Percentiles rank a stretch among this genome's conserved stretches.
phyloP scores from a whole-genome alignment of 345 rosid species.

The Hypericum androsaemum region DNA sequence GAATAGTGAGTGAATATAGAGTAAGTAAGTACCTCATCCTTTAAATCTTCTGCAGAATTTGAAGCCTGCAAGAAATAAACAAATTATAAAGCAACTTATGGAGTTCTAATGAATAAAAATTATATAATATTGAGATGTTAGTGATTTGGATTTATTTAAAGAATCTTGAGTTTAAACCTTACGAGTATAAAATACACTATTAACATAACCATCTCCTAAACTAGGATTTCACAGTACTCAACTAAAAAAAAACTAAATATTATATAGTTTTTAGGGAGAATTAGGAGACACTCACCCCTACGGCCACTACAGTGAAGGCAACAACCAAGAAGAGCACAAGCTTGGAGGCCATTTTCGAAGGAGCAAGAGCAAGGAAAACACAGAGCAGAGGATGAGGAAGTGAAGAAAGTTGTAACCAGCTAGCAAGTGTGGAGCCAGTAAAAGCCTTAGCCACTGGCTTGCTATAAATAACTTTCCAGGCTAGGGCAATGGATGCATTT shows the following conservation, averaged over 20 bases:
- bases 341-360: conserved; percentile 29
- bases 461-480: not conserved
- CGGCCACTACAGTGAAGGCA: conserved; percentile 20
- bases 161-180: too few relatives aligned
- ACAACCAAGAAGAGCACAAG: conserved; percentile 18
- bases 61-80: conserved; percentile 18
- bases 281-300: conserved; percentile 20
- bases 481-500: too few relatives aligned
- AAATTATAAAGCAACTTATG: too few relatives aligned
- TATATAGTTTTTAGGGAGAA: not conserved
- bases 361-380: not conserved
- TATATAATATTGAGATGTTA: too few relatives aligned
- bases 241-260: too few relatives aligned
- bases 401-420: not conserved
- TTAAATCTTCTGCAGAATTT: conserved; percentile 13
- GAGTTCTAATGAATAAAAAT: too few relatives aligned
- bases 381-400: not conserved
- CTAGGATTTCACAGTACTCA: too few relatives aligned
- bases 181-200: too few relatives aligned
- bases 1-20: not conserved
- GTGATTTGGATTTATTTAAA: too few relatives aligned
- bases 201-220: too few relatives aligned
- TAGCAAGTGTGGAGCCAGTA: not conserved
- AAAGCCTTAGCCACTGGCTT: not conserved
- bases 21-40: conserved; percentile 15